Conservation (phyloP, 352 stramenopile species). For the Pythium rhizo-oryzae region DNA sequence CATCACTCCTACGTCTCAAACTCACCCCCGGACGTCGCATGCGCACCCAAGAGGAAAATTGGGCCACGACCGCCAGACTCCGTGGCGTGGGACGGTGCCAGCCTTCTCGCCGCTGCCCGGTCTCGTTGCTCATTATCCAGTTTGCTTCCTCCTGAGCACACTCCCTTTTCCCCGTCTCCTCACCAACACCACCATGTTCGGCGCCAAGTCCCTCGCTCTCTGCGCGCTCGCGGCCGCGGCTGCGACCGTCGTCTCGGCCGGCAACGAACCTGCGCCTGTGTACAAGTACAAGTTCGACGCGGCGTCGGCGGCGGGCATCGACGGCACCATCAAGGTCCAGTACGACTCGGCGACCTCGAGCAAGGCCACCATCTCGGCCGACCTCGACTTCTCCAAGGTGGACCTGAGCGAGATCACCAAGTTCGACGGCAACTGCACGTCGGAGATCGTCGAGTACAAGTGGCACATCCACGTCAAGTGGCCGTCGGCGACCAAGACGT, state of each 20-base stretch:
- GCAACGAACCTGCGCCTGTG: too few relatives aligned
- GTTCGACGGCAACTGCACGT: slow-evolving; percentile 36
- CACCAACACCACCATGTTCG: background rate
- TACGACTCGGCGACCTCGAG: slow-evolving; percentile 39
- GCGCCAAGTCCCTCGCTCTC: slow-evolving; percentile 1
- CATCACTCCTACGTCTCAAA: too few relatives aligned
- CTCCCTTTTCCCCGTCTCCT: too few relatives aligned
- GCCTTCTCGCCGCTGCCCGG: too few relatives aligned
- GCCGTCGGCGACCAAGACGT: slow-evolving; percentile 20
- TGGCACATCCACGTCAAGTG: slow-evolving; percentile 47
- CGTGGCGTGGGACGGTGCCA: too few relatives aligned
- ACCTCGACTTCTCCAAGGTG: slow-evolving; percentile 47
- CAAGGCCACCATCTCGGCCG: slow-evolving; percentile 39
- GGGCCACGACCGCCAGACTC: too few relatives aligned
- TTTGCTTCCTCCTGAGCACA: too few relatives aligned
- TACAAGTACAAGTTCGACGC: slow-evolving; percentile 51
- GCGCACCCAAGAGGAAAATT: too few relatives aligned
- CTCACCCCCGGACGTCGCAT: too few relatives aligned
- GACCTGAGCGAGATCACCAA: slow-evolving; percentile 29
- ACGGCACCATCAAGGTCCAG: slow-evolving; percentile 43
- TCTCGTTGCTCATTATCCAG: too few relatives aligned
- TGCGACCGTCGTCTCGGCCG: background rate
- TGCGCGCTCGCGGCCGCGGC: background rate
- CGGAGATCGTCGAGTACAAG: slow-evolving; percentile 29
- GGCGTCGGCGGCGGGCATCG: slow-evolving; percentile 37